Evolutionary conservation across 257 asterid genomes (phyloP).

Genomic region (Datura wrightii): DNA sequence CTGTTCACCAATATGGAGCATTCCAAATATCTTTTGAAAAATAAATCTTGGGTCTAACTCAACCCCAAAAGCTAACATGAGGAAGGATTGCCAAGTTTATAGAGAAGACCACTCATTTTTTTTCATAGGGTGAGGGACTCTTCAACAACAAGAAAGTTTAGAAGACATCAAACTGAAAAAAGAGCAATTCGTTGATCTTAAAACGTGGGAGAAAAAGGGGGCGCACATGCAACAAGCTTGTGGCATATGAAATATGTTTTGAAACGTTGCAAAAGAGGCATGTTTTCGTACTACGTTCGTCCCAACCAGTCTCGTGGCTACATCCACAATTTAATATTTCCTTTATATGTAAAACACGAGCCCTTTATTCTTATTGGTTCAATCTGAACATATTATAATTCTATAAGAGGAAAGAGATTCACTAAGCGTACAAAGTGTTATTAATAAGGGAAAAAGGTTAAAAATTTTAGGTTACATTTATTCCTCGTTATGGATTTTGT

Average conservation of each 20-base stretch:
- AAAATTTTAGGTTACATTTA: too few species aligned
- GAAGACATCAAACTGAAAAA: not conserved
- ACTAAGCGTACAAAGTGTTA: not conserved
- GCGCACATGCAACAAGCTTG: slow-evolving; percentile 28
- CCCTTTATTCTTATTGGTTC: not conserved
- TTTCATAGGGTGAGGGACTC: too few species aligned
- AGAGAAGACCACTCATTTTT: too few species aligned
- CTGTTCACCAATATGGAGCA: too few species aligned
- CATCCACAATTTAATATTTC: slow-evolving; percentile 20
- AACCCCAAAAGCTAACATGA: too few species aligned
- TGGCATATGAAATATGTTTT: slow-evolving; percentile 7
- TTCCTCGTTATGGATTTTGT: too few species aligned
- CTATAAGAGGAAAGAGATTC: not conserved
- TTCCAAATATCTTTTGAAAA: too few species aligned
- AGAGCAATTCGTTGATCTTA: not conserved
- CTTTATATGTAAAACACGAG: not conserved
- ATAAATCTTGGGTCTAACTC: too few species aligned
- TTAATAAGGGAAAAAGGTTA: not conserved
- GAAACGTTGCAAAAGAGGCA: slow-evolving; percentile 20
- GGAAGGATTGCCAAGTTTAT: too few species aligned
- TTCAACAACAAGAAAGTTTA: not conserved
- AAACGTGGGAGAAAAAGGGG: slow-evolving; percentile 29
- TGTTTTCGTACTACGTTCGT: slow-evolving; percentile 35
- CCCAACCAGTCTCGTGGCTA: slow-evolving; percentile 40
- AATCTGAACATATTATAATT: not conserved